A percentile compares a stretch with the other conserved stretches of the same genome.
phyloP scores from a whole-genome alignment of 108 stramenopile species.

The Bacterosira constricta region DNA sequence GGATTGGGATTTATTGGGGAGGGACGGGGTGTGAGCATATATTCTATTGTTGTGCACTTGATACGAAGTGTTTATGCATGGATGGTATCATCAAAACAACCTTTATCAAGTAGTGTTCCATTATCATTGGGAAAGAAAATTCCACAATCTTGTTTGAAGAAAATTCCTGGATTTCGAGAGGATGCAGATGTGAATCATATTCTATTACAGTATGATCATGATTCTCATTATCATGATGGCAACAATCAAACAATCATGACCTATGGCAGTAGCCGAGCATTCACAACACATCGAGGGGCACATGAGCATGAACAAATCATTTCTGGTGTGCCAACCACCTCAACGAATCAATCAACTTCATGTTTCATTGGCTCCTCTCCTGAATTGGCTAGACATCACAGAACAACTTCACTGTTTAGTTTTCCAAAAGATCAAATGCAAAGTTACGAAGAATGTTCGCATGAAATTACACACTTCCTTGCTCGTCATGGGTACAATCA shows the following conservation, averaged over 20 bases:
- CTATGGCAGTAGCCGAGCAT: constrained; percentile 25
- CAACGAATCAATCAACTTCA: background rate
- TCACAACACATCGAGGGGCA: constrained; percentile 13
- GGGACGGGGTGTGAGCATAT: constrained; percentile 25
- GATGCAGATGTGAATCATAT: constrained; percentile 67
- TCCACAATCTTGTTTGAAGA: constrained; percentile 43
- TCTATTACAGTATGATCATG: constrained; percentile 18
- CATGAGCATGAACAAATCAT: constrained; percentile 13
- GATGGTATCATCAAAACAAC: background rate
- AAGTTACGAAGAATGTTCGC: constrained; percentile 4
- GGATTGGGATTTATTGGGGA: background rate
- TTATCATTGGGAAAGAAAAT: constrained; percentile 22
- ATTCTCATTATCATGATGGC: background rate
- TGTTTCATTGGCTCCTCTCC: background rate
- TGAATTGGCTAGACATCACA: background rate
- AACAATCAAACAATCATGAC: background rate
- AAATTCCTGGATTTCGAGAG: constrained; percentile 50
- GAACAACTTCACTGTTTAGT: background rate
- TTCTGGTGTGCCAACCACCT: constrained; percentile 1
- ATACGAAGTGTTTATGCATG: constrained; percentile 7
- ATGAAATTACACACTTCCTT: constrained; percentile 20
- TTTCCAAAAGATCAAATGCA: background rate
- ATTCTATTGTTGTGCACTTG: constrained; percentile 32
- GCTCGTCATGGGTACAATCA: constrained; percentile 18
- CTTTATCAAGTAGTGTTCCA: background rate